phyloP scores from a whole-genome alignment of 768 basidiomycete genomes.

The Suillus placidus region DNA sequence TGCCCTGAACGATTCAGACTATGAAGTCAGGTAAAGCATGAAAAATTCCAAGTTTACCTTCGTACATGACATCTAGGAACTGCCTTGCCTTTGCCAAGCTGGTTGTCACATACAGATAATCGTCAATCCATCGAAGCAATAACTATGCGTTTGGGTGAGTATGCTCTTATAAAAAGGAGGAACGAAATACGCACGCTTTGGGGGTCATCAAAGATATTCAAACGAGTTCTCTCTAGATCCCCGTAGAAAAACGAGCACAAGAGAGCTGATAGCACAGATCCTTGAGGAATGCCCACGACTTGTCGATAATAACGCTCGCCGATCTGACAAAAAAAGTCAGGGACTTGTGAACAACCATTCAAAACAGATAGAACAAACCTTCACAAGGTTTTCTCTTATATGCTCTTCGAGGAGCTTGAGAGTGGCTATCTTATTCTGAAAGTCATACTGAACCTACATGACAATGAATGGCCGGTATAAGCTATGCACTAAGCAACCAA shows the following conservation, averaged over 20 bases:
- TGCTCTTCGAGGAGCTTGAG: constrained; percentile 83
- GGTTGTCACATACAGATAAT: constrained; percentile 89
- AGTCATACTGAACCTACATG: constrained; percentile 55
- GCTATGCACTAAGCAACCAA: constrained; percentile 27
- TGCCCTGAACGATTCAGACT: constrained; percentile 55
- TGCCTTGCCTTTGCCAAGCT: constrained; percentile 54
- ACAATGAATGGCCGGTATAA: not conserved
- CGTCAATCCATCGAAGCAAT: constrained; percentile 88
- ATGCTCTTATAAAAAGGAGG: not conserved
- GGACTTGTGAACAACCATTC: constrained; percentile 6
- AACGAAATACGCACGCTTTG: constrained; percentile 56
- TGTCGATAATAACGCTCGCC: constrained; percentile 80
- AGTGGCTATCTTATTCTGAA: constrained; percentile 56
- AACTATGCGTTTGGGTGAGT: constrained; percentile 44
- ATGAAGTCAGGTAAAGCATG: not conserved
- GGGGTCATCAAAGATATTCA: constrained; percentile 55
- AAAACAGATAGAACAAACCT: constrained; percentile 45
- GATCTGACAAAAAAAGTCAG: constrained; percentile 53
- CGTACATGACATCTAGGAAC: constrained; percentile 78
- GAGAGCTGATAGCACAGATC: constrained; percentile 88
- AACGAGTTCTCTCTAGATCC: constrained; percentile 67
- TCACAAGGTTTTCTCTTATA: constrained; percentile 90
- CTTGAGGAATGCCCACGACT: constrained; percentile 94
- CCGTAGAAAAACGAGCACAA: constrained; percentile 96
- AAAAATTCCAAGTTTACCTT: constrained; percentile 45